These are phyloP conservation scores for Phytophthora pseudosyringae DNA, from an alignment of 352 stramenopile species.

Conservation along the genomic window DNA sequence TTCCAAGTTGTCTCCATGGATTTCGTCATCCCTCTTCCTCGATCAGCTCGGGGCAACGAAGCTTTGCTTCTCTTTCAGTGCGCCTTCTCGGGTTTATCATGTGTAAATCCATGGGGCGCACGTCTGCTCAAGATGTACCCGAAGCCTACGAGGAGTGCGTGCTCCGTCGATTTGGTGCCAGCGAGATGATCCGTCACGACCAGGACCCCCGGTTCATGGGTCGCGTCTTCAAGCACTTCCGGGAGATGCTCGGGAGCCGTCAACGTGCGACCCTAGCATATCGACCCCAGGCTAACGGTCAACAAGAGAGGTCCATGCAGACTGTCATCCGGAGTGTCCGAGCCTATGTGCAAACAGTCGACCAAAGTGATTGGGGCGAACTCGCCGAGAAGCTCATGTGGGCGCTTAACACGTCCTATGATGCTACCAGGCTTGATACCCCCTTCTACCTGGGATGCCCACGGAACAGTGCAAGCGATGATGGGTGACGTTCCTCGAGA, in stretches of 20 bases:
- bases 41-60: neutral
- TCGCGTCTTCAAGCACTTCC: too few species aligned
- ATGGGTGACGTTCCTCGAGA: neutral
- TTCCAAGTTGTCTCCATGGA: slow-evolving; percentile 26
- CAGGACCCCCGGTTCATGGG: slow-evolving; percentile 38
- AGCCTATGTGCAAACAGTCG: too few species aligned
- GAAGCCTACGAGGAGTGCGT: too few species aligned
- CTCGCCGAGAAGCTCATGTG: slow-evolving; percentile 35
- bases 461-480: too few species aligned
- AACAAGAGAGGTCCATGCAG: slow-evolving; percentile 42
- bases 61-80: slow-evolving; percentile 16
- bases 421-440: too few species aligned
- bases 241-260: slow-evolving; percentile 11
- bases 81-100: neutral
- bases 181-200: slow-evolving; percentile 27
- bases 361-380: slow-evolving; percentile 41
- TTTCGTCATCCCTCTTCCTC: slow-evolving; percentile 17
- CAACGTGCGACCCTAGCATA: slow-evolving; percentile 42
- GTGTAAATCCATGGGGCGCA: too few species aligned
- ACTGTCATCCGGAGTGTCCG: slow-evolving; percentile 29
- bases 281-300: slow-evolving; percentile 39
- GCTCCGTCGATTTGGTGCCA: slow-evolving; percentile 31
- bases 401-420: too few species aligned
- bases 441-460: too few species aligned
- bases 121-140: too few species aligned